Base-by-base conservation (phyloP, 73 alveolate species). In the Stentor roeselii region DNA sequence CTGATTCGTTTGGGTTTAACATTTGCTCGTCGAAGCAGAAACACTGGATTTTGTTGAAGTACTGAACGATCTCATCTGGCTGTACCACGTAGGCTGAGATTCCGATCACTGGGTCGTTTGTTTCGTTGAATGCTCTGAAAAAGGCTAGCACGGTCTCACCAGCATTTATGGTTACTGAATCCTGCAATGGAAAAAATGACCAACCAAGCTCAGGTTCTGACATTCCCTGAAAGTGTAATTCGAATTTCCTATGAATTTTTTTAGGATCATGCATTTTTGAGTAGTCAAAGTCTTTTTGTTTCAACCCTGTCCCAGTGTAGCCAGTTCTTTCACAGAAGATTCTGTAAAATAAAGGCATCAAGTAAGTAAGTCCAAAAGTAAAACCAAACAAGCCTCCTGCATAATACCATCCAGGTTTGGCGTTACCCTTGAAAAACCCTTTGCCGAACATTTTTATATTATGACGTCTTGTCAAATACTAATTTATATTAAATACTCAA, bases 141-240 rank as follows among this genome's bases (percentile, higher is more conserved):
- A 92, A 92, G 0, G 95, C 95, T 1, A 92, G 90, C 38, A 88
- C 88, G 3, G 97, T 90, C 67, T 92, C 97, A 0, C 97, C 97
- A 32, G 95, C 94, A 60, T 84, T 87, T 1, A 92, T 92, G 36
- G 59, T 88, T 11, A 92, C 78, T 31, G 88, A 3, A 21, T 85
- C 50, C 31, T 90, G 85, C 35, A 58, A 42, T 15, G 97, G 93
- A 32, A 88, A 87, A 78, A 92, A 92, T 6, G 83, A 86, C 95
- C 97, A 92, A 32, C 92, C 92, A 3, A 92, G 84, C 41, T 89
- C 96, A 60, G 91, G 94, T 77, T 91, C 87, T 2, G 84, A 60
- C 35, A 75, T 87, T 59, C 92, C 92, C 87, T 84, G 83, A 75
- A 91, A 91, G 59, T 61, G 21, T 27, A 91, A 78, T 39, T 88